Percentiles rank a stretch among this genome's conserved stretches.
Conservation (phyloP, 805 yeast species). For the Jamesozyma gamospora region DNA sequence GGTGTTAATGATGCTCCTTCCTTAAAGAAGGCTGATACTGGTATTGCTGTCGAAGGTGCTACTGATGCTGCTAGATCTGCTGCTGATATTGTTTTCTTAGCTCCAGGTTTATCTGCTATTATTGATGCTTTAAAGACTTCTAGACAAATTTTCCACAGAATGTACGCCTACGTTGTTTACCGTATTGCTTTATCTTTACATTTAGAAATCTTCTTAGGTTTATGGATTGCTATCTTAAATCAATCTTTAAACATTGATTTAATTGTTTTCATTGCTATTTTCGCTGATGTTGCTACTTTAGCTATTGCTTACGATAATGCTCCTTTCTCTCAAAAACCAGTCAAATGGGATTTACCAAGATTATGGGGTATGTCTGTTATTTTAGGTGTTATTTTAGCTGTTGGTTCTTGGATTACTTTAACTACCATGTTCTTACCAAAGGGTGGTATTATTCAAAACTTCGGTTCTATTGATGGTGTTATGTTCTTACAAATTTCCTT, state of each 20-base stretch:
- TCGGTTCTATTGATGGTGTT: slow-evolving; percentile 89
- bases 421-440: slow-evolving; percentile 84
- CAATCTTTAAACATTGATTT: slow-evolving; percentile 78
- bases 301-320: slow-evolving; percentile 97
- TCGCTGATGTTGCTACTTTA: slow-evolving; percentile 94
- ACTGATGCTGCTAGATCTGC: slow-evolving; percentile 96
- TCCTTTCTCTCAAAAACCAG: slow-evolving; percentile 87
- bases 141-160: slow-evolving; percentile 97
- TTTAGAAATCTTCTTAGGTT: slow-evolving; percentile 88
- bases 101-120: slow-evolving; percentile 91
- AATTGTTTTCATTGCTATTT: slow-evolving; percentile 92
- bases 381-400: slow-evolving; percentile 76
- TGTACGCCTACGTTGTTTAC: slow-evolving; percentile 96
- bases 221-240: slow-evolving; percentile 93
- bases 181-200: slow-evolving; percentile 93
- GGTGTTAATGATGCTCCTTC: slow-evolving; percentile 99
- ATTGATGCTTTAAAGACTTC: slow-evolving; percentile 92
- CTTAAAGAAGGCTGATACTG: slow-evolving; percentile 89
- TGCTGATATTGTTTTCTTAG: slow-evolving; percentile 91
- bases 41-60: slow-evolving; percentile 98
- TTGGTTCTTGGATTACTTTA: slow-evolving; percentile 90
- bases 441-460: slow-evolving; percentile 94
- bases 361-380: slow-evolving; percentile 93
- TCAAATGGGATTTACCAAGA: slow-evolving; percentile 94
- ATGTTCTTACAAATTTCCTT: slow-evolving; percentile 87